phyloP scores from a whole-genome alignment of 495 filamentous ascomycete genomes.

The Neurospora pannonica region DNA sequence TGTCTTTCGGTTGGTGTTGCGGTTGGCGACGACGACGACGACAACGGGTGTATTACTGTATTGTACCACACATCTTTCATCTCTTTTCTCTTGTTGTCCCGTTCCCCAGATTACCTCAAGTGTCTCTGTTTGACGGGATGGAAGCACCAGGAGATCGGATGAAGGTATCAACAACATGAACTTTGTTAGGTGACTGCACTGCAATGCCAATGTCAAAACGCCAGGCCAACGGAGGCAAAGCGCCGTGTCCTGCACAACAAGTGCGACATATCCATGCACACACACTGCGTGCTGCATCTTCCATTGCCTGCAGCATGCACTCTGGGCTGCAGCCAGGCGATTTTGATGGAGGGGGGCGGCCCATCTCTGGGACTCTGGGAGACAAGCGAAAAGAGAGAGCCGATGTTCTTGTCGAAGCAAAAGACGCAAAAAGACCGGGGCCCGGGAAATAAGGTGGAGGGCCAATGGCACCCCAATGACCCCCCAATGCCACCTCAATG shows the following conservation, averaged over 20 bases:
- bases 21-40: neutral
- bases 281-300: neutral
- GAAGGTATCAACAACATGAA: neutral
- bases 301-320: neutral
- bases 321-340: neutral
- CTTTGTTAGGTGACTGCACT: no score
- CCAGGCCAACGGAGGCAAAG: conserved; percentile 3
- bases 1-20: neutral
- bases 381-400: neutral
- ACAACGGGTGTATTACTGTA: neutral
- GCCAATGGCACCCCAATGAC: neutral
- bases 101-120: neutral
- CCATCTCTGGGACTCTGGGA: neutral
- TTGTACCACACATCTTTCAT: neutral
- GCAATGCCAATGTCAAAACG: conserved; percentile 8
- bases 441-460: neutral
- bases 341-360: neutral
- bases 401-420: neutral
- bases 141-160: neutral
- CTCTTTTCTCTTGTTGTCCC: neutral
- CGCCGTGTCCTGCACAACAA: neutral
- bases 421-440: neutral
- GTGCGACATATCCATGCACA: neutral
- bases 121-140: neutral
- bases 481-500: neutral